Evolutionary conservation across 129 eudicot genomes (phyloP), one percentile per base, ranked within the genome.

Genomic region (sunflower (Helianthus annuus)): DNA sequence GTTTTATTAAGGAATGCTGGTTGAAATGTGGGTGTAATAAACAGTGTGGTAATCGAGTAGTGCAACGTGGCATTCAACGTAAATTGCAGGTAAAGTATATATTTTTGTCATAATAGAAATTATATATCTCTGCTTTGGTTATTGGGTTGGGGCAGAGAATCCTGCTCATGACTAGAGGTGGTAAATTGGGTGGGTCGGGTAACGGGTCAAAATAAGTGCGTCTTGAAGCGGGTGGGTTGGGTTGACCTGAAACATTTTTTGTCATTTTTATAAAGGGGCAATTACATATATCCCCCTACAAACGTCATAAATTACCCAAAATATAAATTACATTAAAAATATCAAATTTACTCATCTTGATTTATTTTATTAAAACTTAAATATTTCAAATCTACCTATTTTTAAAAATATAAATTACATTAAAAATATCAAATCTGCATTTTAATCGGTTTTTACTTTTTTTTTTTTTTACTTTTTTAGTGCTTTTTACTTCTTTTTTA

Each of bases 1-100:
- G 81, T 69, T 93, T 93, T 70, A 87, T 93, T 93, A 93, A 87
- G 71, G 98, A 93, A 66, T 93, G 98, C 24, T 93, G 98, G 96
- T 75, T 77, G 72, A 93, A 86, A 70, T 93, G 98, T 70, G 97
- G 97, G 36, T 93, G 98, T 73, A 79, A 68, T 78, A 83, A 85
- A 75, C 84, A 70, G 69, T 93, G 98, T 64, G 96, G 96, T 19
- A 93, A 93, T 71, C 90, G 98, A 53, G 98, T 93, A 10, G 97
- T 93, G 14, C 98, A 93, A 61, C 85, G 92, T 57, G 98, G 98
- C 63, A 89, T 93, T 55, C 85, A 72, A 56, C 82, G 85, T 46
- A 85, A 85, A 16, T 73, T 93, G 62, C 97, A 93, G 95, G 98
- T 92, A 67, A 63, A 22, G 17, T 64, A 2, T 27, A 27, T 62